Conservation (phyloP, 768 basidiomycete genomes). For the Boletus rufocinnamomeus region DNA sequence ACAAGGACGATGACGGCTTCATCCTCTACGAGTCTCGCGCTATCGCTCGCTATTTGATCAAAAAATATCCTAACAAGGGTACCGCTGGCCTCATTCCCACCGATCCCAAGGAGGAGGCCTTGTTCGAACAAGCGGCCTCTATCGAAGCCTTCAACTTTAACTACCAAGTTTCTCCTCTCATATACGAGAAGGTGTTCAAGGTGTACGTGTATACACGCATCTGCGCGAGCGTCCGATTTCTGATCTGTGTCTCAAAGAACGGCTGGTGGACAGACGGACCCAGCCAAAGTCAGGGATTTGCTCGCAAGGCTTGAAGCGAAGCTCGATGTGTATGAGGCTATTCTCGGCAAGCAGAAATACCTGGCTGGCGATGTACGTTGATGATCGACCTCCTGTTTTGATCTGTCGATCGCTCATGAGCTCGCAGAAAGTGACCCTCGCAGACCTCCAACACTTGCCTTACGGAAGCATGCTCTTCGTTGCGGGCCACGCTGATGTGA, state of each 20-base stretch:
- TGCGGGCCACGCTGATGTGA: slow-evolving; percentile 33
- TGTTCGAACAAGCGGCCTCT: slow-evolving; percentile 39
- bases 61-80: slow-evolving; percentile 55
- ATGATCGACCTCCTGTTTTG: not conserved
- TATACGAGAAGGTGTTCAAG: slow-evolving; percentile 55
- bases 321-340: slow-evolving; percentile 54
- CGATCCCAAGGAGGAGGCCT: slow-evolving; percentile 35
- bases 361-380: slow-evolving; percentile 54
- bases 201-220: slow-evolving; percentile 34
- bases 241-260: slow-evolving; percentile 9
- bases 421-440: slow-evolving; percentile 49
- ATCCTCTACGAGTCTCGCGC: slow-evolving; percentile 64
- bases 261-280: slow-evolving; percentile 27
- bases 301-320: slow-evolving; percentile 31
- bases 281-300: slow-evolving; percentile 18
- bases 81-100: slow-evolving; percentile 49
- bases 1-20: slow-evolving; percentile 61
- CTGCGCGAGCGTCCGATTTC: not conserved
- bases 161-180: slow-evolving; percentile 38
- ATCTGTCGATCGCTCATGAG: not conserved
- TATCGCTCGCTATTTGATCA: slow-evolving; percentile 58
- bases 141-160: slow-evolving; percentile 58
- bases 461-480: slow-evolving; percentile 37
- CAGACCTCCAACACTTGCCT: slow-evolving; percentile 60
- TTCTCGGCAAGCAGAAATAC: slow-evolving; percentile 56